phyloP scores from a whole-genome alignment of 257 asterid genomes.

The Orobanche coerulescens region DNA sequence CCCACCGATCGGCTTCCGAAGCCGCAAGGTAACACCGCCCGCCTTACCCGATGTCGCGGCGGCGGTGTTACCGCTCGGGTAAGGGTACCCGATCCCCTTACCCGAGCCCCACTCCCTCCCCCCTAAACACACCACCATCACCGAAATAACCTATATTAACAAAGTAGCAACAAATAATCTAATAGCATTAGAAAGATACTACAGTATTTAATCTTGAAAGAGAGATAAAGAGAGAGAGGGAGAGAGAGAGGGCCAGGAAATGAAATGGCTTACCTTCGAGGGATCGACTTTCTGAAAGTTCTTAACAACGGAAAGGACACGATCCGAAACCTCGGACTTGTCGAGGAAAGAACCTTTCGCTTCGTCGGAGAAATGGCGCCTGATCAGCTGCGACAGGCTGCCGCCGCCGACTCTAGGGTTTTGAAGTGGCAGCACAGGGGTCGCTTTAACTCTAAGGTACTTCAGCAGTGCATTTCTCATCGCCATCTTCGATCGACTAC shows the following conservation, averaged over 20 bases:
- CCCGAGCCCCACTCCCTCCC: too few species aligned
- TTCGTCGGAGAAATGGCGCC: conserved; percentile 49
- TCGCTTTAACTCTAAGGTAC: conserved; percentile 44
- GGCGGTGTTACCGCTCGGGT: too few species aligned
- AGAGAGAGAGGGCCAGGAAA: neutral
- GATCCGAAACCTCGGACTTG: conserved; percentile 69
- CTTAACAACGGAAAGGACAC: conserved; percentile 59
- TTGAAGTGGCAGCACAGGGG: conserved; percentile 21
- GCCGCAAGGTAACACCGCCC: too few species aligned
- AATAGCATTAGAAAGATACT: too few species aligned
- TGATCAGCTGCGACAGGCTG: conserved; percentile 31
- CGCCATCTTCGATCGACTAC: conserved; percentile 30
- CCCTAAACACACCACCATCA: too few species aligned
- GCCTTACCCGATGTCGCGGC: too few species aligned
- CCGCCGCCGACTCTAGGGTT: conserved; percentile 25
- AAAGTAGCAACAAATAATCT: too few species aligned
- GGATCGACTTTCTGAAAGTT: conserved; percentile 71
- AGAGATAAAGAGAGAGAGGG: neutral
- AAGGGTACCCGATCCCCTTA: too few species aligned
- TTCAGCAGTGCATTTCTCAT: conserved; percentile 51
- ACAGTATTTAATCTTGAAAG: too few species aligned
- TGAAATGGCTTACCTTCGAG: conserved; percentile 36
- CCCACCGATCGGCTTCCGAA: too few species aligned
- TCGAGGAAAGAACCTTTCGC: conserved; percentile 68
- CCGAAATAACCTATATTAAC: too few species aligned